Evolutionary conservation across 306 rosid genomes (phyloP), one percentile per base, ranked within the genome.

Genomic region (Macrotyloma uniflorum): DNA sequence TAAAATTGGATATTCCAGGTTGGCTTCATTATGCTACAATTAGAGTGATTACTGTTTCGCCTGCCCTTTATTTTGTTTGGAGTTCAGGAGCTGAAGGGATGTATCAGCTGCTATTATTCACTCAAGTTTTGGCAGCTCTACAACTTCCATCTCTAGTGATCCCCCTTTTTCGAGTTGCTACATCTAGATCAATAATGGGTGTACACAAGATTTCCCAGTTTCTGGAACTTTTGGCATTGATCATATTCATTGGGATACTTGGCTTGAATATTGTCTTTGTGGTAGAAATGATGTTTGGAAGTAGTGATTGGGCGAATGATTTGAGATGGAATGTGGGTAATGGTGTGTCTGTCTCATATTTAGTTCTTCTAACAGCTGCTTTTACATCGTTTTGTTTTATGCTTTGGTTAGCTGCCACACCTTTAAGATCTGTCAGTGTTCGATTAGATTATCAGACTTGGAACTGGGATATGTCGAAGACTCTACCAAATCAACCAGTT

Each of bases 11-110:
- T 55, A 90, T 92, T 79, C 98, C 98, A 10, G 96, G 93, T 70
- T 95, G 98, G 98, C 94, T 95, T 80, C 98, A 95, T 78, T 95
- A 91, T 81, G 90, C 85, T 18, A 95, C 98, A 70, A 86, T 95
- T 77, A 89, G 98, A 85, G 89, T 92, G 75, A 73, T 92, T 85
- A 90, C 97, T 18, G 83, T 91, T 76, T 80, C 89, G 88, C 97
- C 98, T 11, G 97, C 98, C 45, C 87, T 95, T 49, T 92, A 88
- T 64, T 95, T 93, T 71, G 97, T 86, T 24, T 95, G 97, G 98
- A 89, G 87, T 85, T 87, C 91, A 8, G 98, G 98, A 78, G 90
- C 97, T 55, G 98, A 95, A 81, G 98, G 98, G 81, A 87, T 91
- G 90, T 92, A 89, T 88, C 95, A 92, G 62, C 83, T 95, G 74